Conservation (phyloP, 768 basidiomycete species). For the Termitomyces heimii region DNA sequence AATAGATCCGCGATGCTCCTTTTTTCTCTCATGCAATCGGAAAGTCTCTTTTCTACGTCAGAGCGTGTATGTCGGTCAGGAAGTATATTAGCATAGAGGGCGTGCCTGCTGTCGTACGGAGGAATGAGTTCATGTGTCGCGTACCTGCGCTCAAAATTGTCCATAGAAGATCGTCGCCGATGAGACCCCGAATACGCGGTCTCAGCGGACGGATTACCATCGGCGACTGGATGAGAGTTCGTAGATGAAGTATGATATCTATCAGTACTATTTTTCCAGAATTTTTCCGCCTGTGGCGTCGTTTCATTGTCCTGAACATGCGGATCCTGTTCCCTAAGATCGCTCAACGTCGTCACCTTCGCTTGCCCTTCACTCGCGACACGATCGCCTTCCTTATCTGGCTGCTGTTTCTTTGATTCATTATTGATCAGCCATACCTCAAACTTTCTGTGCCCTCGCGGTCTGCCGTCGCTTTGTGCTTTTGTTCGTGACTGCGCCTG, state of each 20-base stretch:
- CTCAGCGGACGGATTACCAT: background rate
- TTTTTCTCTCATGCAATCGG: conserved; percentile 8
- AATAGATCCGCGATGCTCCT: background rate
- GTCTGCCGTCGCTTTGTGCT: background rate
- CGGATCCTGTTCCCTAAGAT: background rate
- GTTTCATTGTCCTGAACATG: background rate
- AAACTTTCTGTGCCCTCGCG: background rate
- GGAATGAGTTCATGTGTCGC: background rate
- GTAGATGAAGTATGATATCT: background rate
- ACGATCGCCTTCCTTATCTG: background rate
- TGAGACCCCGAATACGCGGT: background rate
- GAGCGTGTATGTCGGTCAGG: background rate
- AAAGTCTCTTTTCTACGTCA: conserved; percentile 1
- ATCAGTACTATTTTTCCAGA: background rate
- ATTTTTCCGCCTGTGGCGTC: background rate
- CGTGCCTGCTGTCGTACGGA: conserved; percentile 2
- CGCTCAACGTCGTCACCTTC: background rate
- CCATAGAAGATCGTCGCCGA: background rate
- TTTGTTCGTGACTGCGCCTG: background rate
- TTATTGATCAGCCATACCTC: background rate
- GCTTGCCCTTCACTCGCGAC: background rate
- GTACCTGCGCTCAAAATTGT: background rate
- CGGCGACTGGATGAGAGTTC: background rate
- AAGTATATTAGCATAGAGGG: background rate
- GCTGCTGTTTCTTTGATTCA: background rate